Conservation (phyloP, 768 basidiomycete genomes). For the Chalciporus sphaerocephalus region DNA sequence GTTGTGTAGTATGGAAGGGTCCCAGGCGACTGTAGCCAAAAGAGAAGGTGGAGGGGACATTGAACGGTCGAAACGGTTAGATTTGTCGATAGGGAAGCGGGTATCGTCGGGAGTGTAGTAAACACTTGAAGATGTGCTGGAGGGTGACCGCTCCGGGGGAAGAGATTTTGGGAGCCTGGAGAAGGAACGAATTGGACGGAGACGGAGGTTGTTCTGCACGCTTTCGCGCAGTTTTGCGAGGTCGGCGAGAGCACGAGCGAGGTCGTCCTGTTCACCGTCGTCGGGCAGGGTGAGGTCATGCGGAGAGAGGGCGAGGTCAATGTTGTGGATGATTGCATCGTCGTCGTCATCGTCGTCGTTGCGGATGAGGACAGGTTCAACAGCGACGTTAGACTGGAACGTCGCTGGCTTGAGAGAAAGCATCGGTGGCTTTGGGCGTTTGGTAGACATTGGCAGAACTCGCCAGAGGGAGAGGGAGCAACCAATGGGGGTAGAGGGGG, state of each 20-base stretch:
- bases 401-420: constrained; percentile 39
- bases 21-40: constrained; percentile 35
- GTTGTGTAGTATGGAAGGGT: constrained; percentile 43
- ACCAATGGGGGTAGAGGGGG: neutral
- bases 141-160: constrained; percentile 11
- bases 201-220: constrained; percentile 71
- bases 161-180: constrained; percentile 47
- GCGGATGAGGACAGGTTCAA: constrained; percentile 22
- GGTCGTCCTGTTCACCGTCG: constrained; percentile 44
- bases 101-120: constrained; percentile 54
- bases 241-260: constrained; percentile 61
- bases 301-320: constrained; percentile 17
- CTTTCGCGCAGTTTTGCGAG: constrained; percentile 66
- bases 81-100: constrained; percentile 20
- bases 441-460: constrained; percentile 13
- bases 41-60: constrained; percentile 18
- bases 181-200: constrained; percentile 69
- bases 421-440: constrained; percentile 49
- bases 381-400: constrained; percentile 24
- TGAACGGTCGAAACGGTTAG: constrained; percentile 17
- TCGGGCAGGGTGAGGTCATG: constrained; percentile 10
- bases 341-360: constrained; percentile 24
- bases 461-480: neutral
- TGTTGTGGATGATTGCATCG: constrained; percentile 31
- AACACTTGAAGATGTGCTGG: constrained; percentile 44